Conservation (phyloP, 768 basidiomycete genomes). For the Boletus pseudopeckii region DNA sequence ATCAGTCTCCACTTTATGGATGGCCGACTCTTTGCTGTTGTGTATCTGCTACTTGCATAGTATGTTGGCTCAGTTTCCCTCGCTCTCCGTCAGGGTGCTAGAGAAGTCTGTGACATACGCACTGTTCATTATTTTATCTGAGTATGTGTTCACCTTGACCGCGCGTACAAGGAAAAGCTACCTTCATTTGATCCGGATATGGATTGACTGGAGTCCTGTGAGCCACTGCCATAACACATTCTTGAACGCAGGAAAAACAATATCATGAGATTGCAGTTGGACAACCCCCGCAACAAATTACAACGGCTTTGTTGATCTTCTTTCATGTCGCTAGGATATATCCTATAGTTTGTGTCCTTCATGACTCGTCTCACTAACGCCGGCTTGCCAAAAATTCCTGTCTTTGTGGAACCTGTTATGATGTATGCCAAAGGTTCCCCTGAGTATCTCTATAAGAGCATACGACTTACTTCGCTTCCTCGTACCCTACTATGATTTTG, state of each 20-base stretch:
- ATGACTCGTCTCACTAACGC: background rate
- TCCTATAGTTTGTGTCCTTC: background rate
- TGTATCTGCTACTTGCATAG: background rate
- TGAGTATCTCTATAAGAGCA: background rate
- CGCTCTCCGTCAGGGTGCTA: constrained; percentile 12
- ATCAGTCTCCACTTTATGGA: constrained; percentile 28
- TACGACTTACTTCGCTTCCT: background rate
- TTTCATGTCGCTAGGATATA: constrained; percentile 5
- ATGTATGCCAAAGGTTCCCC: background rate
- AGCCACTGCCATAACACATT: too few species aligned
- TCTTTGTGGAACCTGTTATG: background rate
- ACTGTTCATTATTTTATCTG: too few species aligned
- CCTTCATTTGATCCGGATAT: too few species aligned
- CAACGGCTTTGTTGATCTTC: constrained; percentile 1
- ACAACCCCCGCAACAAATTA: too few species aligned
- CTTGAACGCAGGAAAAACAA: too few species aligned
- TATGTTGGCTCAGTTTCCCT: constrained; percentile 4
- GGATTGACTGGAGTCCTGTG: too few species aligned
- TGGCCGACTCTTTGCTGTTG: constrained; percentile 25
- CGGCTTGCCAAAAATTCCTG: background rate
- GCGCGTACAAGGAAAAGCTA: too few species aligned
- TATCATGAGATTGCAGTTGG: too few species aligned
- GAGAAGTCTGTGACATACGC: too few species aligned
- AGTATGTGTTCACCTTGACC: too few species aligned
- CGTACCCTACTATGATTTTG: background rate